These are phyloP conservation scores for Phymatotrichopsis omnivora DNA, from an alignment of 2,329 filamentous ascomycete species.

Conservation along the genomic window DNA sequence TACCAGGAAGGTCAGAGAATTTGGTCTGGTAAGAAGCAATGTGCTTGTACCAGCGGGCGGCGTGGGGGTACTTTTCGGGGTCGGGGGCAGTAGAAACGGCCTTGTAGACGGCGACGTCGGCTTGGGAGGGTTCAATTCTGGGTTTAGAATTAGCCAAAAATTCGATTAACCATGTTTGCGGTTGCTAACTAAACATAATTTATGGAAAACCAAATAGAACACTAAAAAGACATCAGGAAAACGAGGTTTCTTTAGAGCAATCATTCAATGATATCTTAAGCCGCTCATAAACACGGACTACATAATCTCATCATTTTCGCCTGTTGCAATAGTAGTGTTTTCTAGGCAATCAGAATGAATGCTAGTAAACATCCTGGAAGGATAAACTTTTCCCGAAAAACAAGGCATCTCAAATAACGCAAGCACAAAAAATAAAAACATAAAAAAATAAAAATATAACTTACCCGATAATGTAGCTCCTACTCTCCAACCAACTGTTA, in stretches of 20 bases:
- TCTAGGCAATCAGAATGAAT: too few species aligned
- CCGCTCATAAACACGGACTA: slow-evolving; percentile 95
- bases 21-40: slow-evolving; percentile 85
- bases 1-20: slow-evolving; percentile 82
- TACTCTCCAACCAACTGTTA: slow-evolving; percentile 62
- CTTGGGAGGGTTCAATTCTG: slow-evolving; percentile 62
- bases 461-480: slow-evolving; percentile 76
- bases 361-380: too few species aligned
- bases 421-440: slow-evolving; percentile 9
- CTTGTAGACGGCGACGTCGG: slow-evolving; percentile 94
- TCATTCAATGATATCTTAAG: slow-evolving; percentile 83
- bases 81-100: slow-evolving; percentile 66
- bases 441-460: slow-evolving; percentile 36
- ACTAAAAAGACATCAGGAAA: slow-evolving; percentile 49
- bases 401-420: slow-evolving; percentile 6
- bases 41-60: slow-evolving; percentile 98
- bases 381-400: too few species aligned
- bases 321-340: slow-evolving; percentile 34
- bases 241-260: slow-evolving; percentile 53
- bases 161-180: background rate
- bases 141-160: slow-evolving; percentile 34
- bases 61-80: slow-evolving; percentile 81
- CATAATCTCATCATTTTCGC: slow-evolving; percentile 76
- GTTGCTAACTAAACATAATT: slow-evolving; percentile 14
- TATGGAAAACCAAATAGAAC: slow-evolving; percentile 17